phyloP scores from a whole-genome alignment of 352 stramenopile species.

The Globisporangium cystogenes region DNA sequence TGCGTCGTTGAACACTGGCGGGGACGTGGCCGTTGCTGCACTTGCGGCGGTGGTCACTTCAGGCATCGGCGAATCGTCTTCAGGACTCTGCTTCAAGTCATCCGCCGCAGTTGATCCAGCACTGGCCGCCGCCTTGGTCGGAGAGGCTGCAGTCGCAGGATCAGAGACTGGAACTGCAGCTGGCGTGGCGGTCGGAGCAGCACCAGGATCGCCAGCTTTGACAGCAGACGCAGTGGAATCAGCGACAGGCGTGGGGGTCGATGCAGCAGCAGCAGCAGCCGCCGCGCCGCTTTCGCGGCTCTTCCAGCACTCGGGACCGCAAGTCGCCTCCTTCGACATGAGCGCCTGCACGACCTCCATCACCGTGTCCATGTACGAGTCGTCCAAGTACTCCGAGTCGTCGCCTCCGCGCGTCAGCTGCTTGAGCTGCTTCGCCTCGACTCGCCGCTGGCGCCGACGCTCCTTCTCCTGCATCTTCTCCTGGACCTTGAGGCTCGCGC shows the following conservation, averaged over 20 bases:
- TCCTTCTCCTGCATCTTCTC: conserved; percentile 54
- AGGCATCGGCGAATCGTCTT: not conserved
- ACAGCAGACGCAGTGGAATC: not conserved
- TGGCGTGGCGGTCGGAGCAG: not conserved
- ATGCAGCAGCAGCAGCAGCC: not conserved
- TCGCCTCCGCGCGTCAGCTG: conserved; percentile 36
- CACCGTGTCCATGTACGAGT: conserved; percentile 43
- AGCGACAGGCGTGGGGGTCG: too few relatives aligned
- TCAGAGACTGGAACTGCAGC: not conserved
- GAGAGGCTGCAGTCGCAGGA: not conserved
- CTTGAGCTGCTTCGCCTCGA: conserved; percentile 23
- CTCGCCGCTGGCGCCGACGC: conserved; percentile 16
- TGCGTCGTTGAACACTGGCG: conserved; percentile 17
- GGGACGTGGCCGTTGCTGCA: not conserved
- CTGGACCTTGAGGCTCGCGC: conserved; percentile 46
- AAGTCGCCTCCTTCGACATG: conserved; percentile 15
- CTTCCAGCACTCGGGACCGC: conserved; percentile 39
- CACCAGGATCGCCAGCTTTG: not conserved
- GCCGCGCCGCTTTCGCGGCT: not conserved
- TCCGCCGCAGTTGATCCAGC: not conserved
- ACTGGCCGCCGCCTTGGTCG: not conserved
- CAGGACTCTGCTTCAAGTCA: not conserved
- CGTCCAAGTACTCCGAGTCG: conserved; percentile 67
- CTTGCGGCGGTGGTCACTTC: not conserved
- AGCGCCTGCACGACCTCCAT: conserved; percentile 17